phyloP scores from a whole-genome alignment of 2,329 filamentous ascomycete species.

The Polytolypa hystricis region DNA sequence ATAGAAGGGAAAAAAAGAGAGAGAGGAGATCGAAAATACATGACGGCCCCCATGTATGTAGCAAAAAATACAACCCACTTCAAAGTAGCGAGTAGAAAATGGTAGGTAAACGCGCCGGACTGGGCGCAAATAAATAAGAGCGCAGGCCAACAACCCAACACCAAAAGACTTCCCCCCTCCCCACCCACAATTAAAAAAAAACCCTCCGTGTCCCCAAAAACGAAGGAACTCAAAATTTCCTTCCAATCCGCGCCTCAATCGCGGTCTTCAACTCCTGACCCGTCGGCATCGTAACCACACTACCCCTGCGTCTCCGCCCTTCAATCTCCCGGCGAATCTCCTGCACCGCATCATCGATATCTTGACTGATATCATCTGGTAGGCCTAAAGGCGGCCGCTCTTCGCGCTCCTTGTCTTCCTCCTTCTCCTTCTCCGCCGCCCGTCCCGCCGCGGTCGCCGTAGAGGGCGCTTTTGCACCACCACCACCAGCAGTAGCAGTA shows the following conservation, averaged over 20 bases:
- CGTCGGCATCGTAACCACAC: conserved; percentile 32
- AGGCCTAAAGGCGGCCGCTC: conserved; percentile 63
- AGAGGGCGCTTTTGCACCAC: conserved; percentile 15
- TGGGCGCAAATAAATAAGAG: no score
- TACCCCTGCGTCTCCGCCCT: conserved; percentile 40
- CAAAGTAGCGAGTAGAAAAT: no score
- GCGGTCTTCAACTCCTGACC: conserved; percentile 42
- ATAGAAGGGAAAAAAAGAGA: no score
- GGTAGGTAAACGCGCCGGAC: no score
- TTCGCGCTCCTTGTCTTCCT: conserved; percentile 2
- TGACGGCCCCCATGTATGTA: no score
- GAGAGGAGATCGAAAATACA: no score
- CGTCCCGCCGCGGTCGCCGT: not conserved
- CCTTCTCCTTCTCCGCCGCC: conserved; percentile 1
- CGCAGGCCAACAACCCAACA: no score
- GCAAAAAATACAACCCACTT: no score
- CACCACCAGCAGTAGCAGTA: conserved; percentile 13
- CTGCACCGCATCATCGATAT: conserved; percentile 65
- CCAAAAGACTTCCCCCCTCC: conserved; percentile 3
- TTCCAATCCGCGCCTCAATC: conserved; percentile 40
- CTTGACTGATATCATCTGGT: conserved; percentile 61
- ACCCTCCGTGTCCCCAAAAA: no score
- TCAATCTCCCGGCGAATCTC: conserved; percentile 68
- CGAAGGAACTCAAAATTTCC: conserved; percentile 28
- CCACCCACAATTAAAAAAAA: no score